Base-by-base conservation (phyloP, 192 early-diverging fungal species). In the Chytriomyces sp. region DNA sequence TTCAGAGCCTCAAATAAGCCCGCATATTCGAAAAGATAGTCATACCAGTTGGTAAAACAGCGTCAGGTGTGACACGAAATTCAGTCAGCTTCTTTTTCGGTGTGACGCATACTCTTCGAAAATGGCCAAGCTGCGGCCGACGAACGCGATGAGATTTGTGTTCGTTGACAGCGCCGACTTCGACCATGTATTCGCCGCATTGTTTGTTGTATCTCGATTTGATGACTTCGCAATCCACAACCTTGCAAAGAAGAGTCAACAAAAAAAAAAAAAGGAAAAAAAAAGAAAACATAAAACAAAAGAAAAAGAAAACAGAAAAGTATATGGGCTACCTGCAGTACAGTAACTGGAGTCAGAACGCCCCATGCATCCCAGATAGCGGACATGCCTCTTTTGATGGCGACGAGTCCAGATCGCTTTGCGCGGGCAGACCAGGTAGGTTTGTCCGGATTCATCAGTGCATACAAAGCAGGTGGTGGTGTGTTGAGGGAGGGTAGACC, bases 341-440 rank as follows among this genome's bases (percentile, higher is more conserved):
- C 85, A 20, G 97, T 99, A 7, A 96, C 94, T 24, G 96, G 95
- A 45, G 94, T 90, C 78, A 94, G 87, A 16, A 88, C 89, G 48
- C 96, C 97, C 91, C 93, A 96, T 76, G 96, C 95, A 83, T 95
- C 92, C 95, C 95, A 99, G 75, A 95, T 83, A 13, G 91, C 90
- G 16, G 92, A 92, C 96, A 97, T 99, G n/a, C 97, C 97, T 86
- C 91, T 89, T 83, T 99, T 99, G 75, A 87, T 82, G 45, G 91
- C 97, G 70, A 99, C 90, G 8, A 94, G 83, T 43, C 97, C 97
- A 16, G 81, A 81, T 8, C 82, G 77, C 53, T 61, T 75, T 23
- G 79, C 73, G 50, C 57, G 45, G 6, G 79, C 65, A 5, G 69
- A 77, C 80, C 80, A 84, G 13, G 60, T 45, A 11, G 61, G 28